Evolutionary conservation across 495 filamentous ascomycete species (phyloP).

Genomic region (Aspergillus kassunensis): DNA sequence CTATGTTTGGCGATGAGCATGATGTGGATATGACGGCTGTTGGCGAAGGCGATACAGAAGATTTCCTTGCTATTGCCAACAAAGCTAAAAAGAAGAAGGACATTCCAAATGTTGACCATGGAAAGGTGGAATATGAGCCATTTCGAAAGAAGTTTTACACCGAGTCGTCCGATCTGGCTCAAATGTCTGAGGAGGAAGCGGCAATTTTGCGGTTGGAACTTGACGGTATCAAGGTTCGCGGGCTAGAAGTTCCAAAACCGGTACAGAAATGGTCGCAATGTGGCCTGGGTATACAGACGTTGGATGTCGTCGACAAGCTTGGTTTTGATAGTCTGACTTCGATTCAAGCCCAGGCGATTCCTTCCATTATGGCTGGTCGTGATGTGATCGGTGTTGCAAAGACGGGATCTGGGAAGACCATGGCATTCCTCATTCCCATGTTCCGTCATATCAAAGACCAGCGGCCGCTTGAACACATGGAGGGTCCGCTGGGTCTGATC

Average conservation of each 20-base stretch:
- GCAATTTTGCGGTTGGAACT: slow-evolving; percentile 78
- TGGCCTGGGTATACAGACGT: slow-evolving; percentile 76
- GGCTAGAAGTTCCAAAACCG: slow-evolving; percentile 83
- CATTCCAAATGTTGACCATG: slow-evolving; percentile 78
- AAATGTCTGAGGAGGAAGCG: slow-evolving; percentile 83
- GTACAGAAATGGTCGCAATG: slow-evolving; percentile 97
- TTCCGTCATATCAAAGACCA: slow-evolving; percentile 98
- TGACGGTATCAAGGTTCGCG: slow-evolving; percentile 90
- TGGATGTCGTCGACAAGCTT: slow-evolving; percentile 80
- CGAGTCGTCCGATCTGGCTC: slow-evolving; percentile 76
- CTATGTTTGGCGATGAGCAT: slow-evolving; percentile 82
- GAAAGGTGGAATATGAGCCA: slow-evolving; percentile 75
- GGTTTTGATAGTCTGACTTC: slow-evolving; percentile 88
- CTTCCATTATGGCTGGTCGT: slow-evolving; percentile 91
- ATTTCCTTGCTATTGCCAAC: slow-evolving; percentile 80
- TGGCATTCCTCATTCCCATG: slow-evolving; percentile 93
- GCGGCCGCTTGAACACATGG: slow-evolving; percentile 70
- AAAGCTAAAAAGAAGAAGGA: slow-evolving; percentile 96
- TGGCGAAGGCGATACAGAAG: slow-evolving; percentile 66
- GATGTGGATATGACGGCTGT: slow-evolving; percentile 72
- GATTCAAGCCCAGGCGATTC: slow-evolving; percentile 93
- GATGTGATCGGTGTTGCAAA: slow-evolving; percentile 97
- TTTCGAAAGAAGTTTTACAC: slow-evolving; percentile 94
- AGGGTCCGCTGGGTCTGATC: slow-evolving; percentile 83
- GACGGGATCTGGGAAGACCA: slow-evolving; percentile 98